Evolutionary conservation across 352 stramenopile genomes (phyloP).

Genomic region (Globisporangium echinulatum): DNA sequence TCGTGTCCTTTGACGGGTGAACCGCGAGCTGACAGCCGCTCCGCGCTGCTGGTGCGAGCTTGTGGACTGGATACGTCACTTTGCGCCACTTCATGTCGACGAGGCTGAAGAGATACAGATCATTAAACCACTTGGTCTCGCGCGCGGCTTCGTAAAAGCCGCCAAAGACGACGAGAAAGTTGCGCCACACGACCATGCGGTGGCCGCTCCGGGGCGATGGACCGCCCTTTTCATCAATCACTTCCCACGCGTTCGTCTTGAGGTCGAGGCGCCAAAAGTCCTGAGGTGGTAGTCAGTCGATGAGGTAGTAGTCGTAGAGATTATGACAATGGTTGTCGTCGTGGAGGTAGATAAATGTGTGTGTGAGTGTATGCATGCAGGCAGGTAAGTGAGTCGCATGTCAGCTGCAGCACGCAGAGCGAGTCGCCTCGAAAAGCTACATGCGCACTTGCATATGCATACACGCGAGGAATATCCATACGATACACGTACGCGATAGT

Average conservation of each 20-base stretch:
- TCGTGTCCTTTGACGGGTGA: conserved; percentile 81
- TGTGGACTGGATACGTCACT: conserved; percentile 57
- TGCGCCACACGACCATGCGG: conserved; percentile 92
- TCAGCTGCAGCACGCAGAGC: background rate
- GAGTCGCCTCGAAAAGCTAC: no score
- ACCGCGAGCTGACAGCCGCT: conserved; percentile 83
- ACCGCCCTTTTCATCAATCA: conserved; percentile 83
- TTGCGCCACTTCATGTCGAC: conserved; percentile 88
- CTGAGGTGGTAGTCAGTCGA: conserved; percentile 11
- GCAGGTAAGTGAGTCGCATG: background rate
- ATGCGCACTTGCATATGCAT: no score
- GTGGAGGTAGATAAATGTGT: no score
- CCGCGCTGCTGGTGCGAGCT: conserved; percentile 52
- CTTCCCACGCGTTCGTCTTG: conserved; percentile 93
- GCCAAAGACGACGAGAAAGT: conserved; percentile 96
- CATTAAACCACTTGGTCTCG: conserved; percentile 94
- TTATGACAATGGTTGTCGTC: no score
- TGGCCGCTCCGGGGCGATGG: conserved; percentile 85
- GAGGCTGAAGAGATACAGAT: conserved; percentile 90
- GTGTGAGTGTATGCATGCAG: no score
- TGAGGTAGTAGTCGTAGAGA: background rate
- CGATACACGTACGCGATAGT: conserved; percentile 79
- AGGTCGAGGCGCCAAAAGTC: conserved; percentile 91
- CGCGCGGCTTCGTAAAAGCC: conserved; percentile 95
- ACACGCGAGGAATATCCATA: no score